Evolutionary conservation across 768 basidiomycete species (phyloP).

Genomic region (Trametes maxima): DNA sequence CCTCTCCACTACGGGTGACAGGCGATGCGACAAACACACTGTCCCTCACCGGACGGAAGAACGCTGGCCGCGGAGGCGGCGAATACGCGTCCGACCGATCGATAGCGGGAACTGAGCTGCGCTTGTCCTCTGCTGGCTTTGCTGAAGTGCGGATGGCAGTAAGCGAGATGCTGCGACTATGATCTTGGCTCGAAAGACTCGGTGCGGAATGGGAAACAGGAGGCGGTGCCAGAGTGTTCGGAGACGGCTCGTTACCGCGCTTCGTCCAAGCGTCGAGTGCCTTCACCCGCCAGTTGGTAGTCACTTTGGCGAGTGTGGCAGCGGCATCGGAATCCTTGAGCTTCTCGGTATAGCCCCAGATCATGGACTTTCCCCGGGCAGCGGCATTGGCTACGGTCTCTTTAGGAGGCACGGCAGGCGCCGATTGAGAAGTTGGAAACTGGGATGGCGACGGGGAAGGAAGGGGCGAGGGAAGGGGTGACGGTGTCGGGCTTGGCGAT

Average conservation of each 20-base stretch:
- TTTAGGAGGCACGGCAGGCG: conserved; percentile 18
- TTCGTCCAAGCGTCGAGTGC: conserved; percentile 46
- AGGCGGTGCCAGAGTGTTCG: conserved; percentile 26
- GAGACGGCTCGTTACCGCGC: conserved; percentile 18
- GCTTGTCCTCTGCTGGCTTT: conserved; percentile 24
- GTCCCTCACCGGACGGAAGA: conserved; percentile 60
- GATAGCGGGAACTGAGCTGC: conserved; percentile 44
- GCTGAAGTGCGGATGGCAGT: conserved; percentile 9
- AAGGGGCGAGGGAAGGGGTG: conserved; percentile 21
- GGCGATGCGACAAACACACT: conserved; percentile 40
- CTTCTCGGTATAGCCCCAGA: conserved; percentile 77
- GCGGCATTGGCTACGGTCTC: conserved; percentile 19
- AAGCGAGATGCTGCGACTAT: conserved; percentile 19
- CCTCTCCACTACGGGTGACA: conserved; percentile 18
- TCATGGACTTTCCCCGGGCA: conserved; percentile 33
- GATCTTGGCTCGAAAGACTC: conserved; percentile 4
- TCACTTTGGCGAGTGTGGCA: conserved; percentile 70
- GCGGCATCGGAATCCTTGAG: conserved; percentile 72
- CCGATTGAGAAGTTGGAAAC: conserved; percentile 21
- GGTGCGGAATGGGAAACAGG: conserved; percentile 6
- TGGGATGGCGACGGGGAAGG: conserved; percentile 29
- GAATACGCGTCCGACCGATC: conserved; percentile 44
- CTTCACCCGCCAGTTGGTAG: conserved; percentile 75
- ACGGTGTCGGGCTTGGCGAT: conserved; percentile 31
- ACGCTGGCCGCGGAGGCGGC: conserved; percentile 59